These are phyloP conservation scores for Aspergillus neotritici DNA, from an alignment of 2,329 filamentous ascomycete species.

Conservation along the genomic window DNA sequence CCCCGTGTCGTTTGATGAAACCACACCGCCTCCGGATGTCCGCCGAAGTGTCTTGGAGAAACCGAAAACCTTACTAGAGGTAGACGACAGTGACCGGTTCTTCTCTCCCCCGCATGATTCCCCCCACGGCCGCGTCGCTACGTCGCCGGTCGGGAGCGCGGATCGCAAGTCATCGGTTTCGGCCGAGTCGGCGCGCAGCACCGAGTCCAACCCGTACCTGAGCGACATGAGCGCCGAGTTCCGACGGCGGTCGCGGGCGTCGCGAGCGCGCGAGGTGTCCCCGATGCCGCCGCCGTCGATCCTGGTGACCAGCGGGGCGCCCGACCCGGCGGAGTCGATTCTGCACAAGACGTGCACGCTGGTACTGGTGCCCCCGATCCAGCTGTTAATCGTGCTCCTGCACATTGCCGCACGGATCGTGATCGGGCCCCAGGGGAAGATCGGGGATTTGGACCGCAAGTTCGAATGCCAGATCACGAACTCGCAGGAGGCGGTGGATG, in stretches of 20 bases:
- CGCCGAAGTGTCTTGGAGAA: no score
- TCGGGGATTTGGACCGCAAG: conserved; percentile 13
- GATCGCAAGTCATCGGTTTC: no score
- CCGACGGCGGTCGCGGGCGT: conserved; percentile 53
- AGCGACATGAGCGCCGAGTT: conserved; percentile 32
- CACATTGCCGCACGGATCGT: conserved; percentile 73
- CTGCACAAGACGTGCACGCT: conserved; percentile 72
- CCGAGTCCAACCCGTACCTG: conserved; percentile 20
- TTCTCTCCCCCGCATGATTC: no score
- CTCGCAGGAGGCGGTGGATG: conserved; percentile 30
- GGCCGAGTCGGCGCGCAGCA: conserved; percentile 24
- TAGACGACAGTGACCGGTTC: no score
- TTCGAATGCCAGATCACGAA: conserved; percentile 11
- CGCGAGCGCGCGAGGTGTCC: conserved; percentile 55
- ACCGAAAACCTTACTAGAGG: no score
- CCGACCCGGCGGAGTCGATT: conserved; percentile 55
- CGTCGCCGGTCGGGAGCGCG: no score
- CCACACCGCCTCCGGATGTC: no score
- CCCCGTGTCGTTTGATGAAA: no score
- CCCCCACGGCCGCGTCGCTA: no score
- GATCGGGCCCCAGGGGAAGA: conserved; percentile 22
- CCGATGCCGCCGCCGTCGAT: conserved; percentile 64
- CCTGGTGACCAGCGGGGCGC: conserved; percentile 48
- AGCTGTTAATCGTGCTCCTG: conserved; percentile 73
- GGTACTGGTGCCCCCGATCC: conserved; percentile 71